Conservation (phyloP, 805 yeast genomes). For the Cyberlindnera veronae region DNA sequence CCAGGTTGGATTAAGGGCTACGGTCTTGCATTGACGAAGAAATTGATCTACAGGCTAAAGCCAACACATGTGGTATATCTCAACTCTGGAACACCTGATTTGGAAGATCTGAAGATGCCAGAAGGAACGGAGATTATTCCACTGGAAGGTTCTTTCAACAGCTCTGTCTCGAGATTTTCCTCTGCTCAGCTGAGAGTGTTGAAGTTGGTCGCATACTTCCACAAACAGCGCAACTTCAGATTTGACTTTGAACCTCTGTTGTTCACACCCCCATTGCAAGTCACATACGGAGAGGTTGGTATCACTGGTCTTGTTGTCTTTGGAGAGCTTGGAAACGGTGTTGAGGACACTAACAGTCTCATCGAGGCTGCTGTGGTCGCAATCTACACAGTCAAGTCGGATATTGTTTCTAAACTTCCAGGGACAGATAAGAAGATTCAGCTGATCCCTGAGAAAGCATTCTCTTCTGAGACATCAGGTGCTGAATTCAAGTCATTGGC, state of each 20-base stretch:
- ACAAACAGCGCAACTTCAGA: constrained; percentile 28
- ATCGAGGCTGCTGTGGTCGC: constrained; percentile 36
- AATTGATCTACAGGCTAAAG: constrained; percentile 35
- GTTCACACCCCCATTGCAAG: constrained; percentile 35
- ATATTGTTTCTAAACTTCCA: constrained; percentile 13
- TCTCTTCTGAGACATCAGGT: neutral
- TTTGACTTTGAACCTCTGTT: constrained; percentile 45
- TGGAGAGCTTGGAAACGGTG: constrained; percentile 32
- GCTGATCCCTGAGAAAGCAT: constrained; percentile 24
- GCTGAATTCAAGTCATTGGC: constrained; percentile 47
- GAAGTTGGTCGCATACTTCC: constrained; percentile 52
- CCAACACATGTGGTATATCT: constrained; percentile 61
- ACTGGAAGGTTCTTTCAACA: constrained; percentile 34
- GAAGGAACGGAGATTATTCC: constrained; percentile 30
- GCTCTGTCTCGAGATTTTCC: constrained; percentile 33
- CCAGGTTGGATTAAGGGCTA: constrained; percentile 93
- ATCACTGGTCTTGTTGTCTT: constrained; percentile 35
- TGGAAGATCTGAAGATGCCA: constrained; percentile 30
- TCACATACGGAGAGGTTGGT: constrained; percentile 38
- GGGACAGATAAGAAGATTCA: constrained; percentile 1
- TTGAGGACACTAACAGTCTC: constrained; percentile 32
- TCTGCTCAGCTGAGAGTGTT: constrained; percentile 51
- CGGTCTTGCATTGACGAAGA: constrained; percentile 63
- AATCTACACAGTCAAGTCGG: constrained; percentile 21
- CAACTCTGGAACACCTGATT: constrained; percentile 34